These are phyloP conservation scores for Claviceps spartinae DNA, from an alignment of 2,329 filamentous ascomycete species.

Conservation along the genomic window DNA sequence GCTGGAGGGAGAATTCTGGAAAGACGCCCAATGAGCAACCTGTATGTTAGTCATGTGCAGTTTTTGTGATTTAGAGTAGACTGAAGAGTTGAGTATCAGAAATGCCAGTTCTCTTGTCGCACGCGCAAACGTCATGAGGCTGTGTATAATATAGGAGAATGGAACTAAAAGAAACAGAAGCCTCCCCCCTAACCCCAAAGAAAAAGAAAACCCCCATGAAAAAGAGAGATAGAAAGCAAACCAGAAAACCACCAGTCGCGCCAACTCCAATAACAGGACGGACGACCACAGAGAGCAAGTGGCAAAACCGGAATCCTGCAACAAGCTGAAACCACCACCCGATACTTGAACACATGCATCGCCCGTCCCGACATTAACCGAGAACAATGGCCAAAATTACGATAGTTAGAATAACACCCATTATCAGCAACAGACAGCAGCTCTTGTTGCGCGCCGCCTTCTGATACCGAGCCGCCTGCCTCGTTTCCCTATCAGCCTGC, in stretches of 20 bases:
- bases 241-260: slow-evolving; percentile 1
- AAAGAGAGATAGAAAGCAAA: not conserved
- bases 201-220: not conserved
- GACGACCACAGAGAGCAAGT: too few relatives aligned
- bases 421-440: slow-evolving; percentile 78
- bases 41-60: too few relatives aligned
- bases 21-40: too few relatives aligned
- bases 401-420: slow-evolving; percentile 80
- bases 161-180: not conserved
- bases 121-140: slow-evolving; percentile 4
- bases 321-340: not conserved
- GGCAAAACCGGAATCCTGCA: not conserved
- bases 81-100: slow-evolving; percentile 7
- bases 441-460: slow-evolving; percentile 91
- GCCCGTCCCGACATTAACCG: slow-evolving; percentile 34
- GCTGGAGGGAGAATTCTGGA: too few relatives aligned
- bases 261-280: slow-evolving; percentile 2
- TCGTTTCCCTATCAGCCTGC: slow-evolving; percentile 74
- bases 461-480: slow-evolving; percentile 80
- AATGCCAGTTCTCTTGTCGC: slow-evolving; percentile 5
- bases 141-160: slow-evolving; percentile 1
- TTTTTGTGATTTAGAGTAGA: not conserved
- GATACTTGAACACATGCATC: not conserved
- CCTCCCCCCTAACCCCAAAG: not conserved
- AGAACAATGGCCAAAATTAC: slow-evolving; percentile 77